A percentile compares a stretch with the other conserved stretches of the same genome.
phyloP scores from a whole-genome alignment of 2,329 filamentous ascomycete genomes.

The Diaporthe citrichinensis region DNA sequence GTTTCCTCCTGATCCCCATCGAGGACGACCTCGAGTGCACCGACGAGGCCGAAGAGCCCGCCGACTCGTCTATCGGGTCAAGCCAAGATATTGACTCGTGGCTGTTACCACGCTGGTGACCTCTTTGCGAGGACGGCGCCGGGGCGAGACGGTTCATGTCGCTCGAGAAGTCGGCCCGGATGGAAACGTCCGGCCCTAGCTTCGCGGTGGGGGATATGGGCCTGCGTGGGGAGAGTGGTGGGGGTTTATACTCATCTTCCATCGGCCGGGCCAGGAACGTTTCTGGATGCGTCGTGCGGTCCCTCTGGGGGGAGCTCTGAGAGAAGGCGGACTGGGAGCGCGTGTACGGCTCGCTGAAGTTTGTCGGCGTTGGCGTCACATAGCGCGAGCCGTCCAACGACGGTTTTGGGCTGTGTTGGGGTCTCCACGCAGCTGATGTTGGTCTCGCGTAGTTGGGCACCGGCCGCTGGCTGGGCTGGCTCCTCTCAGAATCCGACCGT shows the following conservation, averaged over 20 bases:
- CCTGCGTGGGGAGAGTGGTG: constrained; percentile 77
- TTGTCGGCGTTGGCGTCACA: constrained; percentile 47
- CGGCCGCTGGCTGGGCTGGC: constrained; percentile 45
- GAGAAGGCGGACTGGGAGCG: constrained; percentile 69
- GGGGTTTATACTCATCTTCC: constrained; percentile 75
- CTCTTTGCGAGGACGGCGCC: constrained; percentile 43
- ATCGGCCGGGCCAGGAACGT: constrained; percentile 63
- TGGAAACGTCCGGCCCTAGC: constrained; percentile 50
- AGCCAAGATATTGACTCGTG: constrained; percentile 91
- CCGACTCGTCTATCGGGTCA: constrained; percentile 94
- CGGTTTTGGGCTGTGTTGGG: constrained; percentile 45
- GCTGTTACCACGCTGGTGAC: constrained; percentile 73
- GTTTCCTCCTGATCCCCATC: constrained; percentile 76
- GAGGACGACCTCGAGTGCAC: constrained; percentile 85
- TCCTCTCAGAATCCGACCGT: constrained; percentile 55
- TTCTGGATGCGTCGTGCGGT: constrained; percentile 50
- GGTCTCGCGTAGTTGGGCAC: constrained; percentile 47
- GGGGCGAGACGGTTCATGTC: constrained; percentile 45
- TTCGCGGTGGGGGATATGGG: constrained; percentile 61
- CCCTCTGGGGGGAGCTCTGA: constrained; percentile 58
- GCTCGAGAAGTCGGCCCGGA: constrained; percentile 55
- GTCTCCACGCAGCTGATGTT: constrained; percentile 44
- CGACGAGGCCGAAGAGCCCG: constrained; percentile 83
- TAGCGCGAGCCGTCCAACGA: constrained; percentile 47
- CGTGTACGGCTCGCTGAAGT: constrained; percentile 50